Base-by-base conservation (phyloP, 106 monocot species). In the Posidonia australis region DNA sequence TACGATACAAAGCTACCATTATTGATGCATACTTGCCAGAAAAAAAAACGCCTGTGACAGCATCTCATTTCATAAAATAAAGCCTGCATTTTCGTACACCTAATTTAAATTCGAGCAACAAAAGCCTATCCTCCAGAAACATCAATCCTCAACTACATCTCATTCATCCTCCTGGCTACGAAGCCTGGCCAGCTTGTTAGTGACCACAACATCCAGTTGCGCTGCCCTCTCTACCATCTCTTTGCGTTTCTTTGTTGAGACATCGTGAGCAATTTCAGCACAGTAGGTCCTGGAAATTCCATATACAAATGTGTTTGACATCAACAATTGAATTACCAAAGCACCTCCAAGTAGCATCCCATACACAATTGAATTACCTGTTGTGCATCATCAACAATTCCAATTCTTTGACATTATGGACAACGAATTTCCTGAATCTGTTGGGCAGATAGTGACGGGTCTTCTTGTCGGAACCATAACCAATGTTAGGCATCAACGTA, bases 121-220 rank as follows among this genome's bases (percentile, higher is more conserved):
- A 21, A 56, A 26, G 24, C 4, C 12, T 26, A 25, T 3, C 25
- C 23, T 56, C 9, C 21, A 56, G 21, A 21, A 55, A 55, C 13
- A 17, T 17, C n/a, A 7, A 56, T 26, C 56, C 9, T 16, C 4
- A 23, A 58, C 45, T 21, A 65, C 44, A 13, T 24, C 41, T 78
- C 72, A 83, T 80, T 87, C 80, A n/a, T 87, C 87, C 46, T 83
- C 87, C 63, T 87, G 80, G 69, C 83, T 87, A 51, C 78, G 79
- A 11, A 83, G 64, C 83, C 83, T 80, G 0, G 83, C 79, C 18
- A 87, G 80, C 70, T 83, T 87, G 79, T 83, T 83, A 44, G 80
- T 80, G 19, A 86, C 82, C 28, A 82, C 79, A 60, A 82, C 65
- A 56, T 86, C 86, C 1, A 86, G 82, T 54, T 80, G 86, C 12